Base-by-base conservation (phyloP, 305 asterid genomes). In the Fraxinus floribunda region DNA sequence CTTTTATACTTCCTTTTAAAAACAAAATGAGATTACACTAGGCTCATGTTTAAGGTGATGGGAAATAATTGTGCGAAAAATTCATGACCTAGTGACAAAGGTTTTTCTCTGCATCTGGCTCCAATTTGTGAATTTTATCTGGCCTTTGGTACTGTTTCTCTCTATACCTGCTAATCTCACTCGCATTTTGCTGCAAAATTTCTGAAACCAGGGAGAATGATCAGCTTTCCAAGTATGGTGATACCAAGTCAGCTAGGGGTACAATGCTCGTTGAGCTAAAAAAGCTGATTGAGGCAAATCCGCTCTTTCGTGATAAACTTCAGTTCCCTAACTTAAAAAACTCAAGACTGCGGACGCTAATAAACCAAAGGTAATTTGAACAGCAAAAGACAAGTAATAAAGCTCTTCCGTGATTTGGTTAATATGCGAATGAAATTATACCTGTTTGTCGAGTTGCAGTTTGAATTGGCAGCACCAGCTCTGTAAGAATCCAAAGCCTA, bases 391-490 rank as follows among this genome's bases (percentile, higher is more conserved):
- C 39, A 41, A 78, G 30, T 36, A 46, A 78, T 71, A 22, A 11
- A 5, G 44, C 44, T 72, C 44, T 72, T 72, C 76, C 11, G 1
- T 72, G 76, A 72, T n/a, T 72, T 72, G 15, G 8, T 71, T 72
- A 72, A 32, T 34, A 62, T 18, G 72, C 18, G 29, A 72, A 16
- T 30, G 75, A 36, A 49, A 78, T 68, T 52, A 22, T 64, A 26
- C 70, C 79, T 83, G 80, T 76, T 82, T 9, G 35, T 78, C 60
- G 81, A 44, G 26, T 81, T 81, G 88, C 94, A 93, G 97, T 85
- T 87, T 92, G 81, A 92, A 92, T 76, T 92, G 97, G 97, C 97
- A 93, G 88, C 97, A 92, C 81, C 95, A 90, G 85, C 94, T 91
- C 52, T 93, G 97, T 84, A 89, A 89, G 87, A 90, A 87, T 81